Evolutionary conservation across 1,139 yeast genomes (phyloP), one percentile per base, ranked within the genome.

Genomic region (Suhomyces maxii): DNA sequence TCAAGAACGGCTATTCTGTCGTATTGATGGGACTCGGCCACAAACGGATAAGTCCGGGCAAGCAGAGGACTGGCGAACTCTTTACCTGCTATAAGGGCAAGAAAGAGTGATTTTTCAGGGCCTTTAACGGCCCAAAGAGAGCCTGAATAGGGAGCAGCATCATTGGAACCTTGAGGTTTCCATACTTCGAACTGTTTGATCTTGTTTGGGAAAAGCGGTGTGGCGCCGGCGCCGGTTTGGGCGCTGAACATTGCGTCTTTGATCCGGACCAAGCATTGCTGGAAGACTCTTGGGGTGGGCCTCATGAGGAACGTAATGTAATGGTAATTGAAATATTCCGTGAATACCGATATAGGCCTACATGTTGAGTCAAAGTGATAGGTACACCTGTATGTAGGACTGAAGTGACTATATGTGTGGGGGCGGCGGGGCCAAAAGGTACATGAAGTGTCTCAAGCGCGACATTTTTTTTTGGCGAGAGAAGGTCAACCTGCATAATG

Each of bases 1-100:
- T 83, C 82, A 23, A 91, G 71, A 47, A 82, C 64, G 50, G 76
- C 77, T 11, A 70, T 60, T 18, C 57, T 46, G 36, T 63, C 64
- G 37, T 59, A 57, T 10, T 54, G 53, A 37, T 50, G 47, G 14
- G 64, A 59, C 37, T 75, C 67, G 35, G 77, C 56, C 26, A 79
- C 68, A 5, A 58, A 56, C 0, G 93, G 89, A 53, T 81, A 86
- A 1, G 67, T 60, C 41, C 91, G 65, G 0, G 84, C 67, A 3
- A 67, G 54, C 0, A 85, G 73, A 1, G 91, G 89, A 1, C 66
- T 68, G 0, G 83, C 67, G 23, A 82, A 60, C 55, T 71, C 78
- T 39, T 63, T 67, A 18, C 75, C 72, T 5, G 74, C 62, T 6
- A 71, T 36, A 1, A 67, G 57, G 36, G 63, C 61, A 28, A 75